Evolutionary conservation across 2,329 filamentous ascomycete genomes (phyloP), one percentile per base, ranked within the genome.

Genomic region (Nannizziopsis barbatae): DNA sequence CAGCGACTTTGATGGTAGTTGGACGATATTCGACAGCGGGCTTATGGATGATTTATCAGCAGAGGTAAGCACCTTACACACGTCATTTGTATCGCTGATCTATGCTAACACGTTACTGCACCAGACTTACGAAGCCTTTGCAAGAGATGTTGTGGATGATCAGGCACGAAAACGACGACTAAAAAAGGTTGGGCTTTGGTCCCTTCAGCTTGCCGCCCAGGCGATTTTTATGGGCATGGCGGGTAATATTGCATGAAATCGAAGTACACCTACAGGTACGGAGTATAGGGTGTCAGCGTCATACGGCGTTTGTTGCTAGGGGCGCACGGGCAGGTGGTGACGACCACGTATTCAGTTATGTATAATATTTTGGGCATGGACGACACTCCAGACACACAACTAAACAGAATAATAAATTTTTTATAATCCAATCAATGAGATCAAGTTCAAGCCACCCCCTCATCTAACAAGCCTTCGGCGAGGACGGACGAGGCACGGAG

Each of bases 181-280:
- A 62, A 94, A 89, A 65, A 95, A 96, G 68, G 92, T 95, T 22
- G 92, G 92, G 30, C 82, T 96, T 59, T 98, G 92, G 92, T 95
- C 88, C 2, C 74, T 96, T 49, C 89, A 90, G 58, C 72, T 98
- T 50, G 86, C 90, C 5, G 85, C 90, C 6, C 92, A 98, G 63
- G 92, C 90, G 2, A 76, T 98, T 32, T 92, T 96, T 62, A 84
- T 96, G 70, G 92, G 92, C 8, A 84, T 96, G 74, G 90, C 89
- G 3, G 90, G 90, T 12, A 92, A 55, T 20, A 52, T 55, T 44
- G 50, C 48, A 22, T 55, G 45, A 22, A 20, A 12, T 11, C 12
- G 8, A n/a, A 27, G 20, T n/a, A n/a, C n/a, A n/a, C n/a, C n/a
- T n/a, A n/a, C 3, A 9, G 33, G 33, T 15, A 36, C 15, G 10